Conservation (phyloP, 1,284 basidiomycete species). For the Termitomyces sp. region DNA sequence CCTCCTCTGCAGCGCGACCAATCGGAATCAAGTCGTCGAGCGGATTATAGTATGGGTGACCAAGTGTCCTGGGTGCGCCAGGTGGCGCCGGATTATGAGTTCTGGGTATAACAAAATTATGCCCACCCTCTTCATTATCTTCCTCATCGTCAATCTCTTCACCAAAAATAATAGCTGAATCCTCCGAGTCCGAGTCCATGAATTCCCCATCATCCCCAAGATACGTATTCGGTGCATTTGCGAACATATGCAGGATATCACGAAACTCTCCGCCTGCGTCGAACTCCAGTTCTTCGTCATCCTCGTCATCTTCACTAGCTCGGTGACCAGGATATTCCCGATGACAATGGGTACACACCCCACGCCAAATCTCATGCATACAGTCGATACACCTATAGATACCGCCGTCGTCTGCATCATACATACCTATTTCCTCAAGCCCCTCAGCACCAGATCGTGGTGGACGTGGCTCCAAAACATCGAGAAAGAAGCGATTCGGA, state of each 20-base stretch:
- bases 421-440: slow-evolving; percentile 47
- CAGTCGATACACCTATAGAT: slow-evolving; percentile 71
- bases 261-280: slow-evolving; percentile 1
- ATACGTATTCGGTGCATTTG: slow-evolving; percentile 4
- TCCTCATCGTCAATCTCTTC: slow-evolving; percentile 18
- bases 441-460: slow-evolving; percentile 18
- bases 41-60: not conserved
- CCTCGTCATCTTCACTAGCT: slow-evolving; percentile 22
- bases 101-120: not conserved
- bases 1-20: slow-evolving; percentile 9
- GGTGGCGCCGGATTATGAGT: not conserved
- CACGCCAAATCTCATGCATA: slow-evolving; percentile 69
- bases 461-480: slow-evolving; percentile 13
- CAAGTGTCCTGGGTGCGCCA: not conserved
- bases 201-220: slow-evolving; percentile 2
- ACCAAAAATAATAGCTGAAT: slow-evolving; percentile 24
- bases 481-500: slow-evolving; percentile 14
- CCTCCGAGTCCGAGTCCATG: slow-evolving; percentile 21
- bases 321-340: slow-evolving; percentile 51
- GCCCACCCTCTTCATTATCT: not conserved
- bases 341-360: slow-evolving; percentile 54
- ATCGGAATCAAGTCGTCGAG: not conserved
- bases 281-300: slow-evolving; percentile 17
- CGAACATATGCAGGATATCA: slow-evolving; percentile 16
- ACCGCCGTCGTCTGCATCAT: slow-evolving; percentile 64